phyloP scores from a whole-genome alignment of 257 asterid genomes.

The Osmanthus fragrans region DNA sequence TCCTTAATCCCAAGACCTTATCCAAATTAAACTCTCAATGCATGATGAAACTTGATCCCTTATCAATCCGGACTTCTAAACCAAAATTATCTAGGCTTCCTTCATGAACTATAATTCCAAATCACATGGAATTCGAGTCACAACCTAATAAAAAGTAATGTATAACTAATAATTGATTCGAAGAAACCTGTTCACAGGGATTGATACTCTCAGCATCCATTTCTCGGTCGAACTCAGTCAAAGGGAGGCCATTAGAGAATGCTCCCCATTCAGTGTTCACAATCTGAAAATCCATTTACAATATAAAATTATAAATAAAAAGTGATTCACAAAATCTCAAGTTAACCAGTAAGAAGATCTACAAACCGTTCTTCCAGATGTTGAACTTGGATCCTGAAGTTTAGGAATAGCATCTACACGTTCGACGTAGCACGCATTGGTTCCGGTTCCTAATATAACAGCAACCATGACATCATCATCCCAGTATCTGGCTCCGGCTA shows the following conservation, averaged over 20 bases:
- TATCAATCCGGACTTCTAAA: too few species aligned
- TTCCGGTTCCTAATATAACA: constrained; percentile 77
- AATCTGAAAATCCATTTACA: constrained; percentile 38
- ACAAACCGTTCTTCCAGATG: constrained; percentile 52
- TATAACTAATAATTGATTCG: background rate
- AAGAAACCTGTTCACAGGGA: constrained; percentile 75
- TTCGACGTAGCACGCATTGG: constrained; percentile 79
- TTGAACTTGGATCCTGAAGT: constrained; percentile 34
- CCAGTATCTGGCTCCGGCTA: constrained; percentile 82
- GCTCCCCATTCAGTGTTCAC: constrained; percentile 88
- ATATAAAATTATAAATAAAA: background rate
- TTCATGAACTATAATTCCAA: too few species aligned
- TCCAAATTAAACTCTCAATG: too few species aligned
- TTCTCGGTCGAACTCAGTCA: constrained; percentile 69
- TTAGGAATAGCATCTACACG: constrained; percentile 62
- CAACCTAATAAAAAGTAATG: too few species aligned
- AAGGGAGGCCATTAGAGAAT: constrained; percentile 69
- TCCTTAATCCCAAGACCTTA: too few species aligned
- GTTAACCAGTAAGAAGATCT: background rate
- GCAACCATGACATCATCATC: constrained; percentile 80
- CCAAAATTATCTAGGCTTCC: too few species aligned
- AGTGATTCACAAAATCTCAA: background rate
- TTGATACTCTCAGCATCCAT: constrained; percentile 78
- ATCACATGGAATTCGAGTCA: too few species aligned
- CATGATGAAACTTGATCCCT: too few species aligned